phyloP scores from a whole-genome alignment of 73 alveolate genomes.

The Blepharisma stoltei region DNA sequence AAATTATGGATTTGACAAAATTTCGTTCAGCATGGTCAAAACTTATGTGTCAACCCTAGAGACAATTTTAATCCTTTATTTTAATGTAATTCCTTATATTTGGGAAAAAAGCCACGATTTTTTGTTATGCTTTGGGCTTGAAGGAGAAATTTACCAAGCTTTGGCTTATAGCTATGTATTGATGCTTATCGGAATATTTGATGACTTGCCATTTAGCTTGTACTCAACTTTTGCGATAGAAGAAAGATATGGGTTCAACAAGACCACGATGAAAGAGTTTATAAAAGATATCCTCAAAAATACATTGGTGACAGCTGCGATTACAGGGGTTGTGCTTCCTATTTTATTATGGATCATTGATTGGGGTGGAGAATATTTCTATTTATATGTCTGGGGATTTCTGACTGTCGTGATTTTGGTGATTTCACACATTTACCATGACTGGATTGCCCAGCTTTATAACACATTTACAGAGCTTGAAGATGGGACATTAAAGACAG shows the following conservation, averaged over 20 bases:
- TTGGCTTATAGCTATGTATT: conserved; percentile 4
- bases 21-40: not conserved
- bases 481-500: conserved; percentile 69
- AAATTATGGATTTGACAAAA: conserved; percentile 24
- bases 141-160: not conserved
- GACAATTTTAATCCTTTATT: conserved; percentile 23
- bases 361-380: conserved; percentile 85
- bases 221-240: conserved; percentile 72
- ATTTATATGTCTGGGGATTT: conserved; percentile 63
- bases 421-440: conserved; percentile 73
- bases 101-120: not conserved
- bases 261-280: conserved; percentile 54
- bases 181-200: not conserved
- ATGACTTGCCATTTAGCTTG: conserved; percentile 46
- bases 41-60: not conserved
- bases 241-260: conserved; percentile 73
- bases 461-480: conserved; percentile 85
- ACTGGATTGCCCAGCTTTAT: conserved; percentile 84
- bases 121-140: not conserved
- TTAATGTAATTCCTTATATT: conserved; percentile 2
- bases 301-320: conserved; percentile 41
- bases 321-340: conserved; percentile 60
- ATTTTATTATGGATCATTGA: conserved; percentile 69
- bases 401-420: conserved; percentile 53
- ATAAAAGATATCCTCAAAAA: conserved; percentile 67